A percentile compares a stretch with the other conserved stretches of the same genome.
phyloP scores from a whole-genome alignment of 2,329 filamentous ascomycete species.

The Aspergillus neotritici region DNA sequence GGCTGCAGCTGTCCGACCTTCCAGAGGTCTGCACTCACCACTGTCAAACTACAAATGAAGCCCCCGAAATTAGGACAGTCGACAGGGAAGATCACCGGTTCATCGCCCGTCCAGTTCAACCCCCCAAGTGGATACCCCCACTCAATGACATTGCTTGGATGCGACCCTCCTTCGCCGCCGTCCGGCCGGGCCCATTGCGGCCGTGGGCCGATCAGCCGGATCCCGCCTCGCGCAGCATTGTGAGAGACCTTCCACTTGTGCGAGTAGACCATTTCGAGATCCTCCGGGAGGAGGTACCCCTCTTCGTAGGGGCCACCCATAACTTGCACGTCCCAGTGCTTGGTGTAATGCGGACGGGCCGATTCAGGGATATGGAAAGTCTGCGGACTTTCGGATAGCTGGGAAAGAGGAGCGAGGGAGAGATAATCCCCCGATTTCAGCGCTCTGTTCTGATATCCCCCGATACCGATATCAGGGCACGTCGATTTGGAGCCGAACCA shows the following conservation, averaged over 20 bases:
- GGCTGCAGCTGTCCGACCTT: constrained; percentile 6
- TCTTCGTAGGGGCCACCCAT: not conserved
- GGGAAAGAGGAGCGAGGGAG: too few relatives aligned
- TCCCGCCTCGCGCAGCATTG: constrained; percentile 1
- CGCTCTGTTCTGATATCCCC: too few relatives aligned
- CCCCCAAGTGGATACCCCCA: constrained; percentile 3
- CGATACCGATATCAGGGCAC: too few relatives aligned
- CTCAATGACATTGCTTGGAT: constrained; percentile 6
- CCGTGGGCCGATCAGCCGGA: constrained; percentile 3
- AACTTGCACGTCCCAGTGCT: constrained; percentile 1
- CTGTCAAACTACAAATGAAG: constrained; percentile 1
- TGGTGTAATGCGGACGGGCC: constrained; percentile 2
- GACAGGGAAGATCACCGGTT: constrained; percentile 3
- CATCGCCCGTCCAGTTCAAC: constrained; percentile 6
- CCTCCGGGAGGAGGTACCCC: not conserved
- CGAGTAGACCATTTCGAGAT: not conserved
- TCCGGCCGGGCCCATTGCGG: constrained; percentile 3
- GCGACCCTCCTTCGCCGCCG: constrained; percentile 4
- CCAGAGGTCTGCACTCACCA: constrained; percentile 5
- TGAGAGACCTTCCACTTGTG: not conserved
- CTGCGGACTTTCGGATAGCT: too few relatives aligned
- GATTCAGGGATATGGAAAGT: too few relatives aligned
- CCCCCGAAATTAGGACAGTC: constrained; percentile 6
- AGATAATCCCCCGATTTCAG: too few relatives aligned
- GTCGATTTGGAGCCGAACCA: too few relatives aligned